phyloP scores from a whole-genome alignment of 2,329 filamentous ascomycete species.

The Graphiopsis chlorocephala region DNA sequence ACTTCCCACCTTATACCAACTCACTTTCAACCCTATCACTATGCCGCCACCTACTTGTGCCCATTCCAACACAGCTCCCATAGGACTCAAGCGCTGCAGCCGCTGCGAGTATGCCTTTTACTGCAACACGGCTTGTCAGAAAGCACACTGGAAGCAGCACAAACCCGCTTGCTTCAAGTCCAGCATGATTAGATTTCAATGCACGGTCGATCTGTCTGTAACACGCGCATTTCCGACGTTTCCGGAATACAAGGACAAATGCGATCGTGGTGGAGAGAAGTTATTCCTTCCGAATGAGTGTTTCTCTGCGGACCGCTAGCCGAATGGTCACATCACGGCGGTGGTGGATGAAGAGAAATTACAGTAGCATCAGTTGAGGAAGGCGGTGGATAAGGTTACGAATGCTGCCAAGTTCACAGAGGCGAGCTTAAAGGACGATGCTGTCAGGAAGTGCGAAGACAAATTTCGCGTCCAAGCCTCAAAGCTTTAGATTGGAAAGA shows the following conservation, averaged over 20 bases:
- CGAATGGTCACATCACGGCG: background rate
- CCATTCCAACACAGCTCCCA: background rate
- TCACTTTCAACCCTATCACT: background rate
- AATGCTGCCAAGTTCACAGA: background rate
- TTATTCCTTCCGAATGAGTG: background rate
- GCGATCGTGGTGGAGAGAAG: too few species aligned
- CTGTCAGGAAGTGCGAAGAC: too few species aligned
- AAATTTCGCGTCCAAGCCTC: too few species aligned
- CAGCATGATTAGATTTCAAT: too few species aligned
- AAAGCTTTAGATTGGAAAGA: too few species aligned
- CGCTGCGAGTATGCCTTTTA: slow-evolving; percentile 32
- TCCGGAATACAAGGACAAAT: background rate
- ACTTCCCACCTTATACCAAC: too few species aligned
- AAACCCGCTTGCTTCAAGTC: slow-evolving; percentile 21
- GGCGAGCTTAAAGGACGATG: background rate
- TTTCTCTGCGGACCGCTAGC: background rate
- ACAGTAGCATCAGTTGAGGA: background rate
- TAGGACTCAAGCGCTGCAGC: slow-evolving; percentile 26
- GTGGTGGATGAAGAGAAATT: background rate
- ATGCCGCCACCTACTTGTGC: background rate
- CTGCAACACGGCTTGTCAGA: slow-evolving; percentile 36
- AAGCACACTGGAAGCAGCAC: slow-evolving; percentile 35
- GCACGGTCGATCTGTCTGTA: too few species aligned
- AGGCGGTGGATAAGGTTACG: background rate
- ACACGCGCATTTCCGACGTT: background rate